Evolutionary conservation across 2,329 filamentous ascomycete genomes (phyloP).

Genomic region (Cercospora sesami): DNA sequence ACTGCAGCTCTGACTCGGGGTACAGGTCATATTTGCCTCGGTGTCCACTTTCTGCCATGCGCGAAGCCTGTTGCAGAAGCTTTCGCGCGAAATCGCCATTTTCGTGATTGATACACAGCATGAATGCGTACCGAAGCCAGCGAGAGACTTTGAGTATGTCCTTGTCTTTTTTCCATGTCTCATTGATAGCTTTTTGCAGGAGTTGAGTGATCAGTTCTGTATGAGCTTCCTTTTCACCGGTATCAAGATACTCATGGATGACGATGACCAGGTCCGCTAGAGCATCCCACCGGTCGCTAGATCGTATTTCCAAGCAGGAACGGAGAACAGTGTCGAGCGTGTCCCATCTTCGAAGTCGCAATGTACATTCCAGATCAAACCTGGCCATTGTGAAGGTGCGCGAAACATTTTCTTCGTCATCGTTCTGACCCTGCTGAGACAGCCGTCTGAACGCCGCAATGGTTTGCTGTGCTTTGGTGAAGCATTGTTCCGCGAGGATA

Average conservation of each 20-base stretch:
- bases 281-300: conserved; percentile 46
- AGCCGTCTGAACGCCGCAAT: conserved; percentile 55
- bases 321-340: conserved; percentile 62
- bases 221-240: conserved; percentile 3
- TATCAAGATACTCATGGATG: conserved; percentile 41
- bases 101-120: conserved; percentile 60
- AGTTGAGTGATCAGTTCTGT: conserved; percentile 31
- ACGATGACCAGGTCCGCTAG: conserved; percentile 51
- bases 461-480: conserved; percentile 61
- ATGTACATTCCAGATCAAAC: conserved; percentile 76
- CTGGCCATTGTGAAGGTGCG: conserved; percentile 62
- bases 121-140: conserved; percentile 77
- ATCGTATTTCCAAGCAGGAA: conserved; percentile 34
- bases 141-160: conserved; percentile 64
- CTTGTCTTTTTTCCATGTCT: conserved; percentile 57
- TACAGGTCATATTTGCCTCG: conserved; percentile 47
- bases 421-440: conserved; percentile 39
- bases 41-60: conserved; percentile 48
- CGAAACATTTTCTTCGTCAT: conserved; percentile 40
- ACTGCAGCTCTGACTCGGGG: conserved; percentile 69
- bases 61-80: conserved; percentile 64
- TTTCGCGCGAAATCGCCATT: conserved; percentile 28
- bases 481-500: conserved; percentile 59
- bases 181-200: conserved; percentile 69
- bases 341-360: conserved; percentile 67